phyloP scores from a whole-genome alignment of 83 land plant species.

The Thuja plicata region DNA sequence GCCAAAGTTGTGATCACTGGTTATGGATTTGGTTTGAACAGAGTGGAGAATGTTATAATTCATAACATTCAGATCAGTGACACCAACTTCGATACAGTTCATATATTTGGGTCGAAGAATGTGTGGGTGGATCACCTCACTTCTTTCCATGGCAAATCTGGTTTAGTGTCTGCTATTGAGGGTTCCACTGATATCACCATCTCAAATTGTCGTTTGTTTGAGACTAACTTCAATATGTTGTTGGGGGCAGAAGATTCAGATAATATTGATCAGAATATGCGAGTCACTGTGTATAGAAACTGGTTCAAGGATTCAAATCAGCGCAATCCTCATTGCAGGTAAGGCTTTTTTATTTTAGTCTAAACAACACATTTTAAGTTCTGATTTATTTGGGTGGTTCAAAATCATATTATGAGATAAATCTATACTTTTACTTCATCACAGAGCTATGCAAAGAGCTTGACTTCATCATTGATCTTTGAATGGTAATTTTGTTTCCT shows the following conservation, averaged over 20 bases:
- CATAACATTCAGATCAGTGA: constrained; percentile 22
- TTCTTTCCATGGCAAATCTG: constrained; percentile 29
- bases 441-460: too few relatives aligned
- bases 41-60: constrained; percentile 11
- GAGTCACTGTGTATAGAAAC: constrained; percentile 44
- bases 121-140: constrained; percentile 55
- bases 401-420: too few relatives aligned
- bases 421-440: too few relatives aligned
- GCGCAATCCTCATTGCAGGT: constrained; percentile 58
- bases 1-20: constrained; percentile 39
- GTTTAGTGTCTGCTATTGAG: constrained; percentile 31
- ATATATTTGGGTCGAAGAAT: constrained; percentile 22
- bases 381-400: too few relatives aligned
- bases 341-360: too few relatives aligned
- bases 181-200: constrained; percentile 52
- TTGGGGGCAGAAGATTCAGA: constrained; percentile 44
- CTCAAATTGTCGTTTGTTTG: constrained; percentile 32
- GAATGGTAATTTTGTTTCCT: neutral
- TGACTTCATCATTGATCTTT: too few relatives aligned
- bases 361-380: too few relatives aligned
- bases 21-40: neutral
- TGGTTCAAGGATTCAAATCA: constrained; percentile 47
- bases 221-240: constrained; percentile 36
- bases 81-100: constrained; percentile 38
- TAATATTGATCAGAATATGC: constrained; percentile 21